Evolutionary conservation across 768 basidiomycete genomes (phyloP), one percentile per base, ranked within the genome.

Genomic region (Boletus tomentosulus): DNA sequence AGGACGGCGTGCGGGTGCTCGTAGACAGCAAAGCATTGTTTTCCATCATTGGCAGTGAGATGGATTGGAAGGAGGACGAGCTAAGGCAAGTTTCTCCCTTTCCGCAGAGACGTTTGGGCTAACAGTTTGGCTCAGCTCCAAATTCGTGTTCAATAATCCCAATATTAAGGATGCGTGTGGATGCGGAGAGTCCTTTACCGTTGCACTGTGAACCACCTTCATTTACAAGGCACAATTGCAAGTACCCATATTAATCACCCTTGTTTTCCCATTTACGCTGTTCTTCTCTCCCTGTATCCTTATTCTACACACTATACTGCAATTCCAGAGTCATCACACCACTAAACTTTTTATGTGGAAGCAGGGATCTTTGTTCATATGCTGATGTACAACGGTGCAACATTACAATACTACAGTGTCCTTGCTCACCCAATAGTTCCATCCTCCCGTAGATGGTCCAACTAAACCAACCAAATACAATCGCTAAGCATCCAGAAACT

Each of bases 21-120:
- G 93, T 98, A 68, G 97, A 99, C 74, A 88, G 86, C 67, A 98
- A 95, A 71, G 97, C 97, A 25, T 73, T 99, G 58, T 98, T 99
- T 69, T 93, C 90, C 54, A 97, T 99, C 61, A 97, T 99, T 56
- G 97, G 97, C 47, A 96, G 92, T 70, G 90, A 91, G 78, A 99
- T 99, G 97, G 93, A 96, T 67, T 99, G 97, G 97, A 80, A 84
- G 55, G 97, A 98, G 74, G 93, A 96, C 68, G 71, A 84, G 31
- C 74, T 99, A 41, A 95, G 92, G 88, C 89, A 55, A 50, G 5
- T 19, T 12, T 13, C 5, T 44, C 19, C 25, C 3, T 46, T 11
- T 12, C 27, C 4, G 3, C n/a, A n/a, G 30, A n/a, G 30, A n/a
- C 12, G 4, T 6, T 44, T 4, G 39, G 13, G 41, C 50, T 57